A percentile compares a stretch with the other conserved stretches of the same genome.
Conservation (phyloP, 108 stramenopile species). For the Nannochloropsis gaditana region DNA sequence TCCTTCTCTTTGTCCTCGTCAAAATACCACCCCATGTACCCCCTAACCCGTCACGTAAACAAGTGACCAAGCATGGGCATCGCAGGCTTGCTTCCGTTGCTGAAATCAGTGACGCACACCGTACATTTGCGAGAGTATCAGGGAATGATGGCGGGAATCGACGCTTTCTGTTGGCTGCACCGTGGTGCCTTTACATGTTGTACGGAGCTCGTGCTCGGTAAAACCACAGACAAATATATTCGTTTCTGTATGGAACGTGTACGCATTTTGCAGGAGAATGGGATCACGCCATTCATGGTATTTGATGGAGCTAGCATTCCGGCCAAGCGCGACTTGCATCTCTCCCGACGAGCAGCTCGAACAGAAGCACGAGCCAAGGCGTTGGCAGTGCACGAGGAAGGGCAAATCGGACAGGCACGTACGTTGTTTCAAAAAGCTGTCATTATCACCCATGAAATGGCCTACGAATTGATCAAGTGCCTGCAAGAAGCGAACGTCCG, state of each 20-base stretch:
- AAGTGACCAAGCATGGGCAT: conserved; percentile 30
- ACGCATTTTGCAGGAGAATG: conserved; percentile 47
- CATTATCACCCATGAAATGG: conserved; percentile 60
- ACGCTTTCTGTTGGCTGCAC: conserved; percentile 51
- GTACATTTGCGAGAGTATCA: conserved; percentile 34
- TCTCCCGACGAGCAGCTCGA: conserved; percentile 50
- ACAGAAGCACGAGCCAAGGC: conserved; percentile 42
- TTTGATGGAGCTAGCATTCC: conserved; percentile 70
- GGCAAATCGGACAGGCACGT: conserved; percentile 49
- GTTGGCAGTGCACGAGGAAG: conserved; percentile 33
- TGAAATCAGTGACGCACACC: conserved; percentile 39
- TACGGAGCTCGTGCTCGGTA: conserved; percentile 39
- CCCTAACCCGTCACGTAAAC: not conserved
- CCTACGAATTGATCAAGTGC: conserved; percentile 50
- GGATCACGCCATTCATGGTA: conserved; percentile 63
- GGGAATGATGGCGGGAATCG: conserved; percentile 36
- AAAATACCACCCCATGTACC: not conserved
- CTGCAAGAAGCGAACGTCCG: conserved; percentile 52
- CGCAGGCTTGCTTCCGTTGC: conserved; percentile 24
- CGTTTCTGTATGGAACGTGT: conserved; percentile 57
- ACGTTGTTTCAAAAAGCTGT: conserved; percentile 56
- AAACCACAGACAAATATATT: conserved; percentile 40
- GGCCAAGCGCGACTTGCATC: conserved; percentile 49
- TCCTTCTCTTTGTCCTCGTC: not conserved
- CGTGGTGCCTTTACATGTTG: conserved; percentile 49